Evolutionary conservation across 192 early-diverging fungal species (phyloP).

Genomic region (Umbelopsis sp.): DNA sequence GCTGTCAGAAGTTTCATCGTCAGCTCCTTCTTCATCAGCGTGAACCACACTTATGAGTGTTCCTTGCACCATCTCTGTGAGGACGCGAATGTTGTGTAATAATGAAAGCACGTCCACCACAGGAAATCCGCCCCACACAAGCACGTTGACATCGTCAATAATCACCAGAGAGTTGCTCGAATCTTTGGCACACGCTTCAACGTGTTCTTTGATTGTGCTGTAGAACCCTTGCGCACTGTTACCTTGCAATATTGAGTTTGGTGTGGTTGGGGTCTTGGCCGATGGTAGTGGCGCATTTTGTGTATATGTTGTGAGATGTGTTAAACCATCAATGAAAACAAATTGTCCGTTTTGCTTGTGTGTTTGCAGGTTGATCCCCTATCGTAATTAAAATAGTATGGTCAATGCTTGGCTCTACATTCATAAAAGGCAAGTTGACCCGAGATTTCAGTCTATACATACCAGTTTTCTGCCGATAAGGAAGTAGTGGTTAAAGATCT

Average conservation of each 20-base stretch:
- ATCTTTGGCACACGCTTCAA: constrained; percentile 22
- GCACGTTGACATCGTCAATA: constrained; percentile 56
- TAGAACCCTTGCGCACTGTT: constrained; percentile 45
- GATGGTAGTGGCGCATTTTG: constrained; percentile 32
- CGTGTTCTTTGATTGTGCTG: constrained; percentile 31
- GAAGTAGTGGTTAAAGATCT: constrained; percentile 63
- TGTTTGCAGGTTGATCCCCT: constrained; percentile 57
- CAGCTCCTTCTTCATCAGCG: constrained; percentile 49
- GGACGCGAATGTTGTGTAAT: constrained; percentile 44
- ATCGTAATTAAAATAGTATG: neutral
- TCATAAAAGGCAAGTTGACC: neutral
- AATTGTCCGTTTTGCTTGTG: constrained; percentile 50
- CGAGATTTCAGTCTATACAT: constrained; percentile 15
- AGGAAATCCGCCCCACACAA: constrained; percentile 51
- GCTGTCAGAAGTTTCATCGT: constrained; percentile 48
- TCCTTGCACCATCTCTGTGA: constrained; percentile 51
- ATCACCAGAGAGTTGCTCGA: constrained; percentile 43
- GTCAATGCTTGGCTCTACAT: too few species aligned
- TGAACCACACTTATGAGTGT: constrained; percentile 56
- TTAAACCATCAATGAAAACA: constrained; percentile 60
- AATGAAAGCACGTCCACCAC: constrained; percentile 42
- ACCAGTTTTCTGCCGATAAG: constrained; percentile 62
- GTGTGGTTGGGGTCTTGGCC: constrained; percentile 30
- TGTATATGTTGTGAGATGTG: constrained; percentile 53
- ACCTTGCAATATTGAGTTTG: constrained; percentile 25